Base-by-base conservation (phyloP, 768 basidiomycete species). In the Boletus rubescentipes region DNA sequence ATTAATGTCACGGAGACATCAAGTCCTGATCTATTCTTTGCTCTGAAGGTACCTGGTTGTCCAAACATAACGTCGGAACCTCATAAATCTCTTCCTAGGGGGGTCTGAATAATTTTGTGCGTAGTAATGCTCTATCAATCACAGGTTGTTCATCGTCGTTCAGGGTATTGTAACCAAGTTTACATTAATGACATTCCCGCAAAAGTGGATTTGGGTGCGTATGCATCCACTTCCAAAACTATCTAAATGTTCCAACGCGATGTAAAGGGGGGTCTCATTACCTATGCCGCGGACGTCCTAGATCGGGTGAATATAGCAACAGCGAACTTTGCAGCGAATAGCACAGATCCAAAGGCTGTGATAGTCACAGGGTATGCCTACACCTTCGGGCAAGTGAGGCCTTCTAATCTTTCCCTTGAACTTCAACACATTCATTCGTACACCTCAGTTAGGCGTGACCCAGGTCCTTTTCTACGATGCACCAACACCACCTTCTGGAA, bases 161-260 rank as follows among this genome's bases (percentile, higher is more conserved):
- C 45, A 77, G 73, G 85, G 85, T 1, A 80, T 86, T 31, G 80
- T 85, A 5, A 86, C 84, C 0, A 74, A 67, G 45, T 80, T 86
- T 61, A 81, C 77, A 0, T 50, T 86, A 18, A 77, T 77, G 51
- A 72, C 80, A 0, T 75, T 74, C 61, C 78, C 84, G 7, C 83
- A 85, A 66, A 68, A 69, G 1, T 63, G 77, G 66, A 79, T 87
- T 50, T 87, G 83, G 83, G 83, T 85, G 68, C 11, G 39, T 40
- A 40, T 32, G 30, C 31, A 11, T 11, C 6, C n/a, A 36, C 35
- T 39, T 15, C 20, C 30, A 26, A 14, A 39, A 31, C 35, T 12
- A 11, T 46, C 15, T 9, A 12, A 2, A 21, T 35, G 12, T 1
- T 47, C 46, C 37, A 4, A 39, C 21, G n/a, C 6, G 16, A 16